Evolutionary conservation across 2,329 filamentous ascomycete genomes (phyloP).

Genomic region (Arthrinium puccinioides): DNA sequence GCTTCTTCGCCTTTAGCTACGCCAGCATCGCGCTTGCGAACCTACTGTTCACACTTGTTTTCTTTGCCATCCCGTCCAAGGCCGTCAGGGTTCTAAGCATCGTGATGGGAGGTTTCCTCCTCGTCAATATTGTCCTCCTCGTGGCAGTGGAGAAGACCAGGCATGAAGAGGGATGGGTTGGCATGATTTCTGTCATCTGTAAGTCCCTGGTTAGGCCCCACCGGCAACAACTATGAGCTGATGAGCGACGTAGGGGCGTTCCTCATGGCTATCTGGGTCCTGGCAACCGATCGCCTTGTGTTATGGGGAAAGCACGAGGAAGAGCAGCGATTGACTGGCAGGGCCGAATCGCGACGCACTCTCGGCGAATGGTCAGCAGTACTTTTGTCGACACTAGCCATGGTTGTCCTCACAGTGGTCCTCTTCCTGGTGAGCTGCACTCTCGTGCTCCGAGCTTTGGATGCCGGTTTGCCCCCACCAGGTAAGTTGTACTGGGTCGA

Average conservation of each 20-base stretch:
- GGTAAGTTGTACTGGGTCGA: conserved; percentile 78
- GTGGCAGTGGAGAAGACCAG: conserved; percentile 67
- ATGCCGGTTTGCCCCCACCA: conserved; percentile 64
- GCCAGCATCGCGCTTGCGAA: conserved; percentile 71
- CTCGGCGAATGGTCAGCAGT: conserved; percentile 80
- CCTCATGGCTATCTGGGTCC: conserved; percentile 70
- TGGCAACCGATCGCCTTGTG: conserved; percentile 74
- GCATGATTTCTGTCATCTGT: conserved; percentile 75
- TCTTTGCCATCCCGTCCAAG: conserved; percentile 80
- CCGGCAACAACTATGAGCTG: no score
- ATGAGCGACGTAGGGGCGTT: conserved; percentile 52
- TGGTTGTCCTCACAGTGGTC: conserved; percentile 61
- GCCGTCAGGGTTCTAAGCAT: conserved; percentile 68
- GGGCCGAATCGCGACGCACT: conserved; percentile 76
- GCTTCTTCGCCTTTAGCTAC: conserved; percentile 84
- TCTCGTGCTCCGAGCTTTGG: conserved; percentile 71
- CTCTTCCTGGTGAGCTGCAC: conserved; percentile 71
- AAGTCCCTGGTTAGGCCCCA: conserved; percentile 12
- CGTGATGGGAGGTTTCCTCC: conserved; percentile 57
- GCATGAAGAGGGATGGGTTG: conserved; percentile 83
- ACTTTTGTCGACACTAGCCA: conserved; percentile 63
- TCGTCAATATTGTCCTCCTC: conserved; percentile 74
- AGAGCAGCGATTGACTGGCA: conserved; percentile 85
- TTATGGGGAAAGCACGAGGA: conserved; percentile 90
- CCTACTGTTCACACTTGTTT: conserved; percentile 69